Evolutionary conservation across 495 filamentous ascomycete genomes (phyloP).

Genomic region (Astrothelium macrocarpum): DNA sequence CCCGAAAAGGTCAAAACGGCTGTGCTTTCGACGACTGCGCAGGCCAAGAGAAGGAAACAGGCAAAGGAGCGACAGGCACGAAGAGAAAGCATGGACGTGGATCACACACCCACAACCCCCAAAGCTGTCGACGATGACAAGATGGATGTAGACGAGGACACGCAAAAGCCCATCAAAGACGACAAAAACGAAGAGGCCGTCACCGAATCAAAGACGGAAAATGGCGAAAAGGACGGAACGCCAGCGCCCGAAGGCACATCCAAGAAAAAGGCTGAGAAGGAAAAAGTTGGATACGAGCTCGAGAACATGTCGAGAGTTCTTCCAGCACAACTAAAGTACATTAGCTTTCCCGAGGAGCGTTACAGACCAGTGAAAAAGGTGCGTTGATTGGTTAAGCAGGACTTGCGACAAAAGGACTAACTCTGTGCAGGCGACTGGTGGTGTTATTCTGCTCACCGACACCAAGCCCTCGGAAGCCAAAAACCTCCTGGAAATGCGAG

Average conservation of each 20-base stretch:
- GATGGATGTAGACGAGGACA: constrained; percentile 89
- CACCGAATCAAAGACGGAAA: constrained; percentile 47
- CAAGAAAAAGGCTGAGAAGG: constrained; percentile 86
- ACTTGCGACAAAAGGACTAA: constrained; percentile 1
- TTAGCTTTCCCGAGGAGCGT: constrained; percentile 74
- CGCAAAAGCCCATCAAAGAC: constrained; percentile 46
- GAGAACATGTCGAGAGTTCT: constrained; percentile 96
- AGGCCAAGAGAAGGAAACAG: constrained; percentile 85
- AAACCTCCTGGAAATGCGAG: constrained; percentile 72
- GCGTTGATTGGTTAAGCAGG: constrained; percentile 27
- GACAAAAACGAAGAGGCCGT: constrained; percentile 47
- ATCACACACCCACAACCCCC: constrained; percentile 66
- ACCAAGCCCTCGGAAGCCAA: constrained; percentile 70
- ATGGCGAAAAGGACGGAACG: constrained; percentile 22
- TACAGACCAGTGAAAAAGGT: constrained; percentile 97
- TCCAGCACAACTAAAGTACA: constrained; percentile 87
- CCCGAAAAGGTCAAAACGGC: constrained; percentile 93
- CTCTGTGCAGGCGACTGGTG: constrained; percentile 73
- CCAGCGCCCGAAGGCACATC: constrained; percentile 35
- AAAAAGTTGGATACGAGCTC: constrained; percentile 90
- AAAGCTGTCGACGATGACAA: constrained; percentile 45
- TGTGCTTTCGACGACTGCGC: constrained; percentile 90
- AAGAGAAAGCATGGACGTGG: constrained; percentile 44
- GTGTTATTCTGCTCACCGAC: constrained; percentile 84
- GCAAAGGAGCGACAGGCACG: constrained; percentile 38